Percentiles rank a stretch among this genome's conserved stretches.
These are phyloP conservation scores for Pyricularia sp. DNA, from an alignment of 2,329 filamentous ascomycete genomes.

Conservation along the genomic window DNA sequence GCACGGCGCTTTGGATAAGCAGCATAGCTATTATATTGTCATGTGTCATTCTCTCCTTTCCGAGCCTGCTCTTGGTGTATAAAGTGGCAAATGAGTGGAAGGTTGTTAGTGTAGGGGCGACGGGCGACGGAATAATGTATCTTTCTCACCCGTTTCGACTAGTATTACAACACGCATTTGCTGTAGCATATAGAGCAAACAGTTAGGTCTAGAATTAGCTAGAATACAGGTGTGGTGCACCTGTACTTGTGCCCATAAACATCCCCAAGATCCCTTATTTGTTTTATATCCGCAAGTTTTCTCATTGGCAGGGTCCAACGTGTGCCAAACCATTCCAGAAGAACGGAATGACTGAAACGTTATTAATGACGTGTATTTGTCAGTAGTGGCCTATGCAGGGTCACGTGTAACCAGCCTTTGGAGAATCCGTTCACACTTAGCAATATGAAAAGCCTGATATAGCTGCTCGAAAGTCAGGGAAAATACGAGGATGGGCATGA, in stretches of 20 bases:
- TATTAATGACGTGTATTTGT: background rate
- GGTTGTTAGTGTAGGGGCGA: background rate
- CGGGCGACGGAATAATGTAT: background rate
- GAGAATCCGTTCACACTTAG: background rate
- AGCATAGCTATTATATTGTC: background rate
- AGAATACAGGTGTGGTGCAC: background rate
- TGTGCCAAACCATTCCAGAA: background rate
- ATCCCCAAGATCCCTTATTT: background rate
- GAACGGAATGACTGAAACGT: background rate
- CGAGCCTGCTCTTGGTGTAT: background rate
- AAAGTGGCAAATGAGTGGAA: background rate
- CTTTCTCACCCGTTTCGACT: background rate
- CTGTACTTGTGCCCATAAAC: background rate
- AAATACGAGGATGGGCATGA: background rate
- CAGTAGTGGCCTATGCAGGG: background rate
- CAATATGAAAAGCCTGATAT: background rate
- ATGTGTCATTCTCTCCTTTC: background rate
- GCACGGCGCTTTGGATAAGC: background rate
- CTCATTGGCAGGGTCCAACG: background rate
- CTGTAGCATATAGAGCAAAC: background rate
- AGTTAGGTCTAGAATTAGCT: background rate
- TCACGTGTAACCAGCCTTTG: background rate
- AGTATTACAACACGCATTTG: background rate
- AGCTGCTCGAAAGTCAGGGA: background rate
- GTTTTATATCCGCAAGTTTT: background rate